Percentiles rank a stretch among this genome's conserved stretches.
Evolutionary conservation across 2,329 filamentous ascomycete genomes (phyloP).

Genomic region (Nigrospora oryzae): DNA sequence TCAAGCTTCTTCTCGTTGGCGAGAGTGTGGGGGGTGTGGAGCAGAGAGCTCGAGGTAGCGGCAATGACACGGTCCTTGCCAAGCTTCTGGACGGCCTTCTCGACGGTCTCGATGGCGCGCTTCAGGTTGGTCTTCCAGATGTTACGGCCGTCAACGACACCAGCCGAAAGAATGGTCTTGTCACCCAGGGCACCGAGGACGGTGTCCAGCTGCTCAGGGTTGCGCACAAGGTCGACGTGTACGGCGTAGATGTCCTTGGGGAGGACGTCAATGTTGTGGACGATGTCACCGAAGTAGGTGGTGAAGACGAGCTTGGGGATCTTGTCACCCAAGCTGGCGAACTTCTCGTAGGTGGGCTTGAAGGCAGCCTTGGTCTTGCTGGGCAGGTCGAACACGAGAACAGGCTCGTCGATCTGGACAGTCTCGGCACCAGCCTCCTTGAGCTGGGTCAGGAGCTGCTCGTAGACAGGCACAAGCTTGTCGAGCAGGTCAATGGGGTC

Average conservation of each 20-base stretch:
- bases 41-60: slow-evolving; percentile 92
- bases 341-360: slow-evolving; percentile 94
- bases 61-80: slow-evolving; percentile 97
- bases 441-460: slow-evolving; percentile 84
- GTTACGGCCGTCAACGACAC: slow-evolving; percentile 98
- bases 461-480: slow-evolving; percentile 90
- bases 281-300: slow-evolving; percentile 98
- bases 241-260: slow-evolving; percentile 74
- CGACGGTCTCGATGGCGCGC: slow-evolving; percentile 82
- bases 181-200: slow-evolving; percentile 76
- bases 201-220: slow-evolving; percentile 92
- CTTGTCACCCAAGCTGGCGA: slow-evolving; percentile 65
- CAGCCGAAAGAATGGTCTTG: slow-evolving; percentile 84
- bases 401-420: slow-evolving; percentile 97
- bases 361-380: slow-evolving; percentile 90
- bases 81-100: slow-evolving; percentile 84
- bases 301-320: slow-evolving; percentile 84
- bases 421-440: slow-evolving; percentile 94
- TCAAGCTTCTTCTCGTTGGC: slow-evolving; percentile 98
- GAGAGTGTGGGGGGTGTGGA: slow-evolving; percentile 97
- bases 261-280: slow-evolving; percentile 94
- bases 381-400: slow-evolving; percentile 90
- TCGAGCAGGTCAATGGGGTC: slow-evolving; percentile 90
- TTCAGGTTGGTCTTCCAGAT: slow-evolving; percentile 99
- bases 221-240: slow-evolving; percentile 93